A percentile compares a stretch with the other conserved stretches of the same genome.
These are phyloP conservation scores for Monilinia laxa DNA, from an alignment of 2,329 filamentous ascomycete species.

Conservation along the genomic window DNA sequence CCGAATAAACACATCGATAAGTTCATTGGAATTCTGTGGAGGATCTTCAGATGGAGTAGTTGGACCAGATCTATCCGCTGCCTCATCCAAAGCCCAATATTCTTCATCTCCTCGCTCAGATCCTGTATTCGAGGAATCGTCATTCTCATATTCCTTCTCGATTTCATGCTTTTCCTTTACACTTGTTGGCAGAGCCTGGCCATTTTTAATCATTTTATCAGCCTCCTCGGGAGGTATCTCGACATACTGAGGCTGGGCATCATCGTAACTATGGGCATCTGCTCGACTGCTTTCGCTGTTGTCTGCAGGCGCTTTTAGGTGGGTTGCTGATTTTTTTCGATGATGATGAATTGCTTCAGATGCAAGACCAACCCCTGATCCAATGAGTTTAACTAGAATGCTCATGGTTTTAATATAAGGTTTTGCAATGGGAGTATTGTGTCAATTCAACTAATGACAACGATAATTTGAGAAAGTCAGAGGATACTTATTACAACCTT, in stretches of 20 bases:
- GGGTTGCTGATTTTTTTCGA: conserved; percentile 24
- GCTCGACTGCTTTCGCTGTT: conserved; percentile 29
- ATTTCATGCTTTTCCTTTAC: conserved; percentile 22
- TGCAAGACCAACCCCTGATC: conserved; percentile 35
- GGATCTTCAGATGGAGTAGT: conserved; percentile 19
- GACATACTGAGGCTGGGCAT: conserved; percentile 32
- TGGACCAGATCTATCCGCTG: conserved; percentile 11
- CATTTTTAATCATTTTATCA: conserved; percentile 28
- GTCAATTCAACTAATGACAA: not conserved
- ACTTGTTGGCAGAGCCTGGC: conserved; percentile 28
- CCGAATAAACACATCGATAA: conserved; percentile 30
- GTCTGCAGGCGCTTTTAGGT: conserved; percentile 4
- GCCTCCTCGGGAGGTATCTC: conserved; percentile 30
- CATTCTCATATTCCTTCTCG: conserved; percentile 21
- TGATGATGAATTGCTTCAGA: conserved; percentile 31
- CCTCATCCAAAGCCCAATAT: conserved; percentile 36
- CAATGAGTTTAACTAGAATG: conserved; percentile 32
- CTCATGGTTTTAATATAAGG: conserved; percentile 26
- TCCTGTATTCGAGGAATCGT: conserved; percentile 24
- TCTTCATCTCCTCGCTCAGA: conserved; percentile 35
- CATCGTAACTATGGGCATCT: conserved; percentile 13
- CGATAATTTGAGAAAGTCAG: not conserved
- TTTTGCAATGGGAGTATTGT: not conserved
- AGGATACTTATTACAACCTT: not conserved
- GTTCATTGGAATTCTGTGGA: conserved; percentile 19